Evolutionary conservation across 768 basidiomycete species (phyloP), one percentile per base, ranked within the genome.

Genomic region (Pleurotus cornucopiae): DNA sequence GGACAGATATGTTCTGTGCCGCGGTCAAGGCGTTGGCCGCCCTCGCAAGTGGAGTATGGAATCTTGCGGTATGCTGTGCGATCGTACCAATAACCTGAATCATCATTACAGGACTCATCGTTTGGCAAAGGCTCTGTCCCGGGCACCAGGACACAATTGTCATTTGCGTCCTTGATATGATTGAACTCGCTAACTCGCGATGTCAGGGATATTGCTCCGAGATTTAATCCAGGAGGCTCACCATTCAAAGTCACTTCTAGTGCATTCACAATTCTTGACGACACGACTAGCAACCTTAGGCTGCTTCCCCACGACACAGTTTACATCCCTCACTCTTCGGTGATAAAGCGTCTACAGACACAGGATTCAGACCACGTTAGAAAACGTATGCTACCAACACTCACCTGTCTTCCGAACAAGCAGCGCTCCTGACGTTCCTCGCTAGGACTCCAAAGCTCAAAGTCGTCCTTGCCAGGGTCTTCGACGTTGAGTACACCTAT

Each of bases 361-460:
- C 9, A 41, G 21, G 11, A 14, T 54, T 46, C 3, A 54, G 20
- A 40, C 60, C 23, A 46, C 21, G 12, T 30, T 25, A n/a, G 44
- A 53, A n/a, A 37, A 60, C n/a, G 14, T 45, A 6, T 34, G 16
- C 18, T 30, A 20, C 25, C 18, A 23, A 12, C 5, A 57, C 72
- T 40, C 51, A 91, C 93, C 81, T 92, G 90, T 57, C 89, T 82
- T 18, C 97, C 97, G 61, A 98, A 99, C 23, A 98, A 73, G 71
- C 97, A 99, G 6, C 76, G 75, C 65, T 98, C 94, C 34, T 80
- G 73, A n/a, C 97, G 83, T 46, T 85, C 86, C 65, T 95, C 89
- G 57, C 90, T 91, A 0, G 96, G 97, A 66, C 89, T 94, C 97
- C 97, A 98, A 1, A 97, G 72, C 67, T 98, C 95, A 66, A 98